Evolutionary conservation across 345 rosid genomes (phyloP), one percentile per base, ranked within the genome.

Genomic region (Euclidium syriacum): DNA sequence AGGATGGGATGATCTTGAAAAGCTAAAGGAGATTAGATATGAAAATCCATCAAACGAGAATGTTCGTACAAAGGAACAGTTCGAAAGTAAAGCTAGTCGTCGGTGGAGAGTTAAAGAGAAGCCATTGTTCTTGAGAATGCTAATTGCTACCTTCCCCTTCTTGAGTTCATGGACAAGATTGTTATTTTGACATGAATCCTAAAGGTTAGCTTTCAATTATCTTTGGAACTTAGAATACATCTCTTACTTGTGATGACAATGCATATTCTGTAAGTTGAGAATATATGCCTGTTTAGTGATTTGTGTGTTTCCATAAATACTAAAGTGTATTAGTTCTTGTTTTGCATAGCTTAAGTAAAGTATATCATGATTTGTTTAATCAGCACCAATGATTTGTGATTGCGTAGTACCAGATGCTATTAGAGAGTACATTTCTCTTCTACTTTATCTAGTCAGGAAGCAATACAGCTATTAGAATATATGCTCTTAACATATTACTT

Each of bases 1-100:
- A 43, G 98, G 96, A 49, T 88, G 96, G 96, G 95, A 92, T 50
- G 94, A 92, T 67, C 73, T 86, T 12, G 96, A 78, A 46, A 67
- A 44, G 42, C 65, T 38, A 77, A 62, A 29, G 10, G 62, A 68
- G 63, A 43, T 64, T 7, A 19, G 29, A 23, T 64, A 62, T 22
- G 73, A 20, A 7, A 67, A 9, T 7, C 32, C 58, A 10, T 43
- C 76, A 3, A 29, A 50, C 25, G 41, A 43, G 39, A 60, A 57
- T 65, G 74, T 62, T 60, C 19, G 14, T 7, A 51, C 57, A 3
- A 77, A 67, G 66, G 77, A 67, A 32, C 55, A 62, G 36, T 63
- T 51, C 26, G 62, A 66, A 65, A 61, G 67, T 51, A 82, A 77
- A 68, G 42, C 78, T 41, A 82, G 82, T 42, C 76, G 74, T 61